Percentiles rank a stretch among this genome's conserved stretches.
Conservation (phyloP, 345 rosid species). For the Citrus trifoliata region DNA sequence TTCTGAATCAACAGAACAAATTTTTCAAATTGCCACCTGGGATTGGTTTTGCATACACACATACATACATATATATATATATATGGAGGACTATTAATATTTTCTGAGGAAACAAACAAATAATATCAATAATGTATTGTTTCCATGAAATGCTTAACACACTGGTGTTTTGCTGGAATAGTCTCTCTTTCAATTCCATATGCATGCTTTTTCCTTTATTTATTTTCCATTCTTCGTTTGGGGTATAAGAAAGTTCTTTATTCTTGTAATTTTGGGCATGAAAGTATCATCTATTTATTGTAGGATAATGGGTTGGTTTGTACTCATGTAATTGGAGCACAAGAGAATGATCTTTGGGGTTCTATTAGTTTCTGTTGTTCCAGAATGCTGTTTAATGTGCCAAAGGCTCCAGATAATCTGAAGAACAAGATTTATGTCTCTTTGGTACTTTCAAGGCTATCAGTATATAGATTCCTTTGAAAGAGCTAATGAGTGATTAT, state of each 20-base stretch:
- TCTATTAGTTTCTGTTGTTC: not conserved
- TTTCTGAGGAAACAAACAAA: too few species aligned
- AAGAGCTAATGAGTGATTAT: not conserved
- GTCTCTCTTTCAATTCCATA: too few species aligned
- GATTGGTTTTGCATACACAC: not conserved
- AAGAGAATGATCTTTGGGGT: not conserved
- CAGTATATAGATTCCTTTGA: too few species aligned
- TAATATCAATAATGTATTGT: not conserved
- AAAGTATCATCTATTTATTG: not conserved
- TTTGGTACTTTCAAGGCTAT: not conserved
- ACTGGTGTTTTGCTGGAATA: not conserved
- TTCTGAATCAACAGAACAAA: not conserved
- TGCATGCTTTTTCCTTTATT: too few species aligned
- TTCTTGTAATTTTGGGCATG: too few species aligned
- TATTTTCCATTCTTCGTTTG: too few species aligned
- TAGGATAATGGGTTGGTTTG: not conserved
- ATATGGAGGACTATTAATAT: too few species aligned
- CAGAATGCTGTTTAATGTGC: not conserved
- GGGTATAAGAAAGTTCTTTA: too few species aligned
- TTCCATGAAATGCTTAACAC: not conserved
- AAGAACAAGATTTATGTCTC: not conserved
- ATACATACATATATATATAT: too few species aligned
- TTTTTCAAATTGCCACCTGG: not conserved
- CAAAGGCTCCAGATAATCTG: not conserved
- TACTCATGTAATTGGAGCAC: not conserved